These are phyloP conservation scores for Hylodesmum podocarpum DNA, from an alignment of 306 rosid species.

Conservation along the genomic window DNA sequence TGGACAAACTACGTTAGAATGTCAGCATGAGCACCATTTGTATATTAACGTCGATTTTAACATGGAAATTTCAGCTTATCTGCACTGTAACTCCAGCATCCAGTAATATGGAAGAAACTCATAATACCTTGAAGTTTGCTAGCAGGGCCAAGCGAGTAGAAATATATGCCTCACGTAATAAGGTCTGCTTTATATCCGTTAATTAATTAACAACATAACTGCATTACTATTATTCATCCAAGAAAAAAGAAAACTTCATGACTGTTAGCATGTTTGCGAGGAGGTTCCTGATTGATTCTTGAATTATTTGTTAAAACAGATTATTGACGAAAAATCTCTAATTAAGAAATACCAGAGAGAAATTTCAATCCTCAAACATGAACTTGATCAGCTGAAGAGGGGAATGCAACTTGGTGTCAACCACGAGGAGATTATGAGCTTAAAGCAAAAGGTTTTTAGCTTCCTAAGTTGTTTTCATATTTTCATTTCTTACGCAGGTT, in stretches of 20 bases:
- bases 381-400: constrained; percentile 87
- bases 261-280: background rate
- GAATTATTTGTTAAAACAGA: constrained; percentile 53
- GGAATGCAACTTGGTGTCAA: constrained; percentile 82
- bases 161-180: constrained; percentile 93
- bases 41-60: constrained; percentile 24
- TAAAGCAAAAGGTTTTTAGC: constrained; percentile 73
- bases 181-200: constrained; percentile 49
- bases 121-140: constrained; percentile 97
- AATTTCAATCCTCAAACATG: constrained; percentile 81
- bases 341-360: constrained; percentile 97
- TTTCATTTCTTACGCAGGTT: background rate
- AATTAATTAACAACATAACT: constrained; percentile 7
- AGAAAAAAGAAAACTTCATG: no score
- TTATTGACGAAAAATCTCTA: constrained; percentile 94
- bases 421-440: constrained; percentile 81
- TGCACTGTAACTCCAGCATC: constrained; percentile 99
- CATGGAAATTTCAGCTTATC: constrained; percentile 70
- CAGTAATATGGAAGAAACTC: constrained; percentile 99
- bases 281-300: constrained; percentile 21
- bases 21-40: constrained; percentile 21
- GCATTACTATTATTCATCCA: background rate
- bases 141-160: constrained; percentile 98
- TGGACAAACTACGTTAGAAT: background rate
- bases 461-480: constrained; percentile 12